Percentiles rank a stretch among this genome's conserved stretches.
Conservation (phyloP, 1,284 basidiomycete species). For the Volvariella volvacea region DNA sequence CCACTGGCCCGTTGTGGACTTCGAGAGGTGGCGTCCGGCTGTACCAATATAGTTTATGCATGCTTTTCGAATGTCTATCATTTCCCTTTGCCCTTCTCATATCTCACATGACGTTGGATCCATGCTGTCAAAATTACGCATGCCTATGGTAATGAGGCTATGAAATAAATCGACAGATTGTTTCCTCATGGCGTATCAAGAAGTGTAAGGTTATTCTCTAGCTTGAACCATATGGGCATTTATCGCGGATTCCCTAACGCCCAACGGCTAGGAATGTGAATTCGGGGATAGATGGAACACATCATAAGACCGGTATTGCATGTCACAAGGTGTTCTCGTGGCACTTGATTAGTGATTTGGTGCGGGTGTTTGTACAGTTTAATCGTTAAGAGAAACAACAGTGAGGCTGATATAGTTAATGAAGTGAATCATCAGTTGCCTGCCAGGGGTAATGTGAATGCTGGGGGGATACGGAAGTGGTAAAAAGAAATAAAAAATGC, state of each 20-base stretch:
- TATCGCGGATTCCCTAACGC: no score
- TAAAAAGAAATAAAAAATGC: slow-evolving; percentile 4
- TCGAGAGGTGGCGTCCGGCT: not conserved
- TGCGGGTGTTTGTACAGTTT: not conserved
- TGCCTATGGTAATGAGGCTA: slow-evolving; percentile 1
- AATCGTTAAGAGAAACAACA: not conserved
- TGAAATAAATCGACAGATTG: not conserved
- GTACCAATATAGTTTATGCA: not conserved
- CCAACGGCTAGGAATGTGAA: no score
- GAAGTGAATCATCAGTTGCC: not conserved
- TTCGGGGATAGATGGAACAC: no score
- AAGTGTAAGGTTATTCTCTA: not conserved
- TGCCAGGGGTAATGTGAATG: slow-evolving; percentile 1
- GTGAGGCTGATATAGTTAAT: not conserved
- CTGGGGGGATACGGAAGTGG: not conserved
- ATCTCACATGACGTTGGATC: slow-evolving; percentile 6
- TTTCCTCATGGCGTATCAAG: not conserved
- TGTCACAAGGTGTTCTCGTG: not conserved
- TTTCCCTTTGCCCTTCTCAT: not conserved
- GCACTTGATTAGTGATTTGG: not conserved
- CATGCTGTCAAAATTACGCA: slow-evolving; percentile 1
- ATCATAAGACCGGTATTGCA: not conserved
- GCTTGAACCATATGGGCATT: no score
- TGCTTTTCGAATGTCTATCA: not conserved
- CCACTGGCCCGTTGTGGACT: not conserved